Evolutionary conservation across 257 asterid species (phyloP).

Genomic region (Penstemon barbatus): DNA sequence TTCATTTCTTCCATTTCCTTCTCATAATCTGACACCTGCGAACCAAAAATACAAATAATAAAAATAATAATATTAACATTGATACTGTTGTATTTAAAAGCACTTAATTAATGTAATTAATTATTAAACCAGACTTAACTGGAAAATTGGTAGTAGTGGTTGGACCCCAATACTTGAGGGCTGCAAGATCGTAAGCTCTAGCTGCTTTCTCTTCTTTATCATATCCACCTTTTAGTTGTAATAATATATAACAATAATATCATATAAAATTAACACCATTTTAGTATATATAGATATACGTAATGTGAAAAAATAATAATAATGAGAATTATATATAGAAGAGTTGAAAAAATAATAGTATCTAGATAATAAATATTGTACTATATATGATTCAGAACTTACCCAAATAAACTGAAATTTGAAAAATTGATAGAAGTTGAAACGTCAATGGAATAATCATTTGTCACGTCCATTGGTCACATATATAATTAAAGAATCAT

Average conservation of each 20-base stretch:
- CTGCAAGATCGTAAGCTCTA: slow-evolving; percentile 91
- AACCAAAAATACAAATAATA: background rate
- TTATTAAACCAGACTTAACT: slow-evolving; percentile 34
- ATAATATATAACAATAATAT: background rate
- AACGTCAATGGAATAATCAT: slow-evolving; percentile 49
- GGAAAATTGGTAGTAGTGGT: slow-evolving; percentile 86
- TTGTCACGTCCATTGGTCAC: slow-evolving; percentile 46
- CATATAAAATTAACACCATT: slow-evolving; percentile 21
- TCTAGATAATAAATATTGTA: slow-evolving; percentile 23
- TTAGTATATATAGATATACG: background rate
- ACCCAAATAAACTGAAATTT: slow-evolving; percentile 79
- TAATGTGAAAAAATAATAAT: slow-evolving; percentile 17
- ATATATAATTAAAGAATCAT: slow-evolving; percentile 33
- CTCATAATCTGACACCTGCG: slow-evolving; percentile 63
- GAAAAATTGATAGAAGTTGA: slow-evolving; percentile 36
- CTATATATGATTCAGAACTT: slow-evolving; percentile 39
- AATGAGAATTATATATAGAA: slow-evolving; percentile 43
- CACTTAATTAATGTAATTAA: background rate
- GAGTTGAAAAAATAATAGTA: slow-evolving; percentile 30
- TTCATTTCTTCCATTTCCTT: slow-evolving; percentile 82
- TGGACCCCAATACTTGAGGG: slow-evolving; percentile 91
- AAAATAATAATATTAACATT: too few species aligned
- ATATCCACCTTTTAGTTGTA: slow-evolving; percentile 65
- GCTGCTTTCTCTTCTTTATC: slow-evolving; percentile 95
- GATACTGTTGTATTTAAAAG: too few species aligned